These are phyloP conservation scores for Tolypocladium nubicola DNA, from an alignment of 2,329 filamentous ascomycete genomes.

Conservation along the genomic window DNA sequence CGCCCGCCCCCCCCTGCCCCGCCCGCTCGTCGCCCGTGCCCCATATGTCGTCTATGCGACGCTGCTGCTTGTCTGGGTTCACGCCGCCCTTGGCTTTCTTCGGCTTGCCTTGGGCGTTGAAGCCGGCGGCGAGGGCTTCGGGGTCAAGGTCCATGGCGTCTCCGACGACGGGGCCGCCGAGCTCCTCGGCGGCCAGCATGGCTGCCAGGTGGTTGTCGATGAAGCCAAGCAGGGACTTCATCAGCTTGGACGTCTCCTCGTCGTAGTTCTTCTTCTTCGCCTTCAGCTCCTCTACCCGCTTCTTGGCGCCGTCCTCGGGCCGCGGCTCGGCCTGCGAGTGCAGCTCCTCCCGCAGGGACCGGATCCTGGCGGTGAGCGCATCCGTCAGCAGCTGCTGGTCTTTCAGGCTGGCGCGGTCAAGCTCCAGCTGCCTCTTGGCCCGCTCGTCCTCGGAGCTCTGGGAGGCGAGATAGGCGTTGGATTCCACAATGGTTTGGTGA, in stretches of 20 bases:
- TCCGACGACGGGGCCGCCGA: constrained; percentile 74
- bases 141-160: constrained; percentile 55
- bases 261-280: constrained; percentile 50
- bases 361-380: constrained; percentile 46
- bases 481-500: constrained; percentile 52
- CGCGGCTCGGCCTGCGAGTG: constrained; percentile 46
- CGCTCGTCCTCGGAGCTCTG: constrained; percentile 31
- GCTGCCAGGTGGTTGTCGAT: constrained; percentile 59
- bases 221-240: constrained; percentile 57
- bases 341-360: constrained; percentile 45
- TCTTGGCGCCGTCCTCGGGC: constrained; percentile 49
- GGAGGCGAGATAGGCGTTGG: constrained; percentile 44
- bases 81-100: constrained; percentile 34
- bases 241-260: constrained; percentile 47
- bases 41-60: constrained; percentile 56
- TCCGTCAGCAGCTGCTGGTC: constrained; percentile 46
- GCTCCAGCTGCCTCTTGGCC: constrained; percentile 35
- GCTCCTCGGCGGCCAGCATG: constrained; percentile 73
- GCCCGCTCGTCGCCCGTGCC: constrained; percentile 20
- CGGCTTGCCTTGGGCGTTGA: constrained; percentile 47
- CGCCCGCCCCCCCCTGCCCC: constrained; percentile 17
- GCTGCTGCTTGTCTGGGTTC: constrained; percentile 42
- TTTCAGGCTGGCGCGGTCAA: constrained; percentile 36
- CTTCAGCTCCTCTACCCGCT: constrained; percentile 51
- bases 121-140: constrained; percentile 48